These are phyloP conservation scores for Termitomyces sp. DNA, from an alignment of 768 basidiomycete genomes.

Conservation along the genomic window DNA sequence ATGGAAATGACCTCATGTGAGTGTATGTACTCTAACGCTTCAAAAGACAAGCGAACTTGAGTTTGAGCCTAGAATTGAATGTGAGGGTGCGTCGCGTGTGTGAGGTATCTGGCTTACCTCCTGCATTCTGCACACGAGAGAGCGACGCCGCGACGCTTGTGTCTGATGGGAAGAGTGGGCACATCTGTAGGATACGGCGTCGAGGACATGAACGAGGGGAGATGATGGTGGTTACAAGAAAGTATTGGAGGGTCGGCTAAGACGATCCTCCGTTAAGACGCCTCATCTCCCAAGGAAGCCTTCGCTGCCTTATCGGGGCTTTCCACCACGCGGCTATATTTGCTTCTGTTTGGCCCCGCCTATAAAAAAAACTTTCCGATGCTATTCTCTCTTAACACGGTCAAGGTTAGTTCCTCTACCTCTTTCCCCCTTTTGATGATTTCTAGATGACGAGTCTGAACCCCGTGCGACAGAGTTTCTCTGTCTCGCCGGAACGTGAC, in stretches of 20 bases:
- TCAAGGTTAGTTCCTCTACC: slow-evolving; percentile 16
- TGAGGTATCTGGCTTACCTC: slow-evolving; percentile 34
- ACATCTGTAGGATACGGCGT: slow-evolving; percentile 17
- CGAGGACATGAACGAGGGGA: slow-evolving; percentile 17
- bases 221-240: slow-evolving; percentile 22
- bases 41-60: slow-evolving; percentile 43
- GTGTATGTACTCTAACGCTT: not conserved
- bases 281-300: slow-evolving; percentile 3
- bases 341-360: slow-evolving; percentile 21
- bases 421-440: slow-evolving; percentile 30
- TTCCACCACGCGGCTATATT: slow-evolving; percentile 2
- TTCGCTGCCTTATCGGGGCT: not conserved
- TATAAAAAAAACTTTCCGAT: slow-evolving; percentile 12
- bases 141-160: slow-evolving; percentile 51
- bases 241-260: slow-evolving; percentile 17
- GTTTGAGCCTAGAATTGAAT: slow-evolving; percentile 46
- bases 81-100: slow-evolving; percentile 9
- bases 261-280: slow-evolving; percentile 22
- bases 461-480: slow-evolving; percentile 53
- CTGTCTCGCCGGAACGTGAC: slow-evolving; percentile 50
- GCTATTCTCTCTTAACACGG: slow-evolving; percentile 13
- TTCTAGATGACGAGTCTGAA: slow-evolving; percentile 81
- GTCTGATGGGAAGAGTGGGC: slow-evolving; percentile 21
- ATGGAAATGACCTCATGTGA: slow-evolving; percentile 11
- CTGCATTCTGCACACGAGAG: slow-evolving; percentile 69